Conservation (phyloP, 2,329 filamentous ascomycete species). For the Fusarium bulbicola region DNA sequence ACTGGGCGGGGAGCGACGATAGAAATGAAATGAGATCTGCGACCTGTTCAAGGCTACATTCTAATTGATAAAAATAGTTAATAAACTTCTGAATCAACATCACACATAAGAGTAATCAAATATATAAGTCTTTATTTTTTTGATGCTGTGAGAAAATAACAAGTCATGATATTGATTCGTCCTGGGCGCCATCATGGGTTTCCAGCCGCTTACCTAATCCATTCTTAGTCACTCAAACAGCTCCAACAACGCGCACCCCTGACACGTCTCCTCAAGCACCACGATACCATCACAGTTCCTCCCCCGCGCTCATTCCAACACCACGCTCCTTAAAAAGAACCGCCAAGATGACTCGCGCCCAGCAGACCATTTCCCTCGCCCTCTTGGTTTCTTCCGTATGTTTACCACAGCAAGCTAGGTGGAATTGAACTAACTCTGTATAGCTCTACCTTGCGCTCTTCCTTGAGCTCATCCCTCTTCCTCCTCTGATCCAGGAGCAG, state of each 20-base stretch:
- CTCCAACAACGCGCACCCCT: conserved; percentile 33
- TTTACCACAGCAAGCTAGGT: rapidly evolving
- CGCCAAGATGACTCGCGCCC: conserved; percentile 86
- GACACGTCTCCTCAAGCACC: conserved; percentile 43
- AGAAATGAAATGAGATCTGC: background rate
- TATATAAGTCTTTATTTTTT: background rate
- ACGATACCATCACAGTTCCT: conserved; percentile 21
- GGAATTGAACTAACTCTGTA: conserved; percentile 25
- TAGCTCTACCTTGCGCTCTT: conserved; percentile 91
- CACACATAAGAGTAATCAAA: too few species aligned
- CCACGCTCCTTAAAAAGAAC: conserved; percentile 10
- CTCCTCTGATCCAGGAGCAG: conserved; percentile 79
- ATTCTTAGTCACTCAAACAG: conserved; percentile 28
- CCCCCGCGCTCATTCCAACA: background rate
- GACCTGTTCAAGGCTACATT: rapidly evolving
- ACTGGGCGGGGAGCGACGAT: background rate
- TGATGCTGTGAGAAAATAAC: background rate
- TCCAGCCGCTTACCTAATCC: conserved; percentile 8
- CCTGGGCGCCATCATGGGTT: background rate
- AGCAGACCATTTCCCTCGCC: conserved; percentile 88
- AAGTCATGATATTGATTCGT: background rate
- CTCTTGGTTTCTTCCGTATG: conserved; percentile 89
- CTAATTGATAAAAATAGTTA: background rate
- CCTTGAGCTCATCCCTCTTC: conserved; percentile 84
- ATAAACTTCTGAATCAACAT: too few species aligned